Conservation (phyloP, 306 rosid species). For the Citrullus mucosospermus region DNA sequence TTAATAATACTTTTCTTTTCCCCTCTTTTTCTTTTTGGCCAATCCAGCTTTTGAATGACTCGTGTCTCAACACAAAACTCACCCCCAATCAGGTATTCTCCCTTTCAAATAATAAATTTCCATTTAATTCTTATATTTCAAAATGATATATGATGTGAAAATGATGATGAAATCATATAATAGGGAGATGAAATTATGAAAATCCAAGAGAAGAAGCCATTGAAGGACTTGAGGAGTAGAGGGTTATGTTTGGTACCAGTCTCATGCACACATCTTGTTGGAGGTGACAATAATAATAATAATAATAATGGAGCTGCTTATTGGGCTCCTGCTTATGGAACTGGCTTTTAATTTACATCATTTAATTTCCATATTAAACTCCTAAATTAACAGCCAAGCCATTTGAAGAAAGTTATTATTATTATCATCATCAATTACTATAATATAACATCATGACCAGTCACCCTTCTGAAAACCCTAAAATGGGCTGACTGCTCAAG, state of each 20-base stretch:
- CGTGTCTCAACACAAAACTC: slow-evolving; percentile 23
- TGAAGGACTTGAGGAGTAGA: slow-evolving; percentile 54
- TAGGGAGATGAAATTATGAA: slow-evolving; percentile 13
- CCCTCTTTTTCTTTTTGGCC: neutral
- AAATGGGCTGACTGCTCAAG: slow-evolving; percentile 60
- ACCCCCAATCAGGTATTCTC: slow-evolving; percentile 15
- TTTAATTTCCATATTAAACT: too few species aligned
- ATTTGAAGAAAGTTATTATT: too few species aligned
- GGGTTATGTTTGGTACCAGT: slow-evolving; percentile 80
- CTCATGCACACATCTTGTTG: slow-evolving; percentile 66
- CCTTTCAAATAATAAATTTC: neutral
- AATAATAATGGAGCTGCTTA: slow-evolving; percentile 52
- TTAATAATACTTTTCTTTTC: neutral
- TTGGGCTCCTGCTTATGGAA: slow-evolving; percentile 65
- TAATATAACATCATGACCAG: slow-evolving; percentile 50
- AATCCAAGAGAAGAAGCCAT: slow-evolving; percentile 25
- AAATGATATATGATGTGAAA: neutral
- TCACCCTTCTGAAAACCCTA: slow-evolving; percentile 32
- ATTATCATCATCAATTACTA: neutral
- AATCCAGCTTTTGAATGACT: slow-evolving; percentile 23
- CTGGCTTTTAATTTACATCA: slow-evolving; percentile 17
- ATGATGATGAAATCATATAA: neutral
- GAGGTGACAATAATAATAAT: slow-evolving; percentile 28
- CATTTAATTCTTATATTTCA: too few species aligned
- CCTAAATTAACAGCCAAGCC: too few species aligned